Evolutionary conservation across 805 yeast genomes (phyloP).

Genomic region (Saturnispora besseyi): DNA sequence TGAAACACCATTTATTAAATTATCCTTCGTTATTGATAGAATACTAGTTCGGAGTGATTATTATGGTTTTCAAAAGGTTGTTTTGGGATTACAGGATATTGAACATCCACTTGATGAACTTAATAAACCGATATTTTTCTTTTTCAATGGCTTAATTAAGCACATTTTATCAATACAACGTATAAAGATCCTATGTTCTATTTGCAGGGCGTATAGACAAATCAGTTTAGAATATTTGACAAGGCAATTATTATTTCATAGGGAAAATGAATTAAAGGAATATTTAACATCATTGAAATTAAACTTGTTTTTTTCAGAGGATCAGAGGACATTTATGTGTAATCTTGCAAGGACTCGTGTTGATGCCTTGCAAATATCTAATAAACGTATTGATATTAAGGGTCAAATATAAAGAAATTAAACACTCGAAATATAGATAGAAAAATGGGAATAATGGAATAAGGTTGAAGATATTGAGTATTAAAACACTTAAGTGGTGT

Average conservation of each 20-base stretch:
- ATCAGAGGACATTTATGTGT: conserved; percentile 20
- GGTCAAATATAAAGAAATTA: conserved; percentile 53
- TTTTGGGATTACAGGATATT: neutral
- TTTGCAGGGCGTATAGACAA: conserved; percentile 49
- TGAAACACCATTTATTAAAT: conserved; percentile 20
- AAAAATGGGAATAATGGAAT: neutral
- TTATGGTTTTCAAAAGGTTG: conserved; percentile 19
- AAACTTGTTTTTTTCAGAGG: conserved; percentile 20
- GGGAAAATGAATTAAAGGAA: conserved; percentile 30
- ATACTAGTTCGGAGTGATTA: conserved; percentile 38
- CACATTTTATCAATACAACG: conserved; percentile 48
- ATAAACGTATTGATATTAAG: conserved; percentile 72
- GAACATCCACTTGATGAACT: neutral
- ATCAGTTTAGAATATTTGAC: conserved; percentile 24
- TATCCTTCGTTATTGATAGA: conserved; percentile 31
- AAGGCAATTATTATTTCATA: conserved; percentile 18
- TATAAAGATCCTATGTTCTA: conserved; percentile 43
- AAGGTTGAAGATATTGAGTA: neutral
- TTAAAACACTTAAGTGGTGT: too few relatives aligned
- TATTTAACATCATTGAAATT: conserved; percentile 39
- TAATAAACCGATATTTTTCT: conserved; percentile 5
- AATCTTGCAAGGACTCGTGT: conserved; percentile 17
- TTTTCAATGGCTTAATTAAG: conserved; percentile 17
- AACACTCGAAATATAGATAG: neutral
- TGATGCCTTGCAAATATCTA: conserved; percentile 24